Conservation (phyloP, 805 yeast species). For the Kazachstania bromeliacearum region DNA sequence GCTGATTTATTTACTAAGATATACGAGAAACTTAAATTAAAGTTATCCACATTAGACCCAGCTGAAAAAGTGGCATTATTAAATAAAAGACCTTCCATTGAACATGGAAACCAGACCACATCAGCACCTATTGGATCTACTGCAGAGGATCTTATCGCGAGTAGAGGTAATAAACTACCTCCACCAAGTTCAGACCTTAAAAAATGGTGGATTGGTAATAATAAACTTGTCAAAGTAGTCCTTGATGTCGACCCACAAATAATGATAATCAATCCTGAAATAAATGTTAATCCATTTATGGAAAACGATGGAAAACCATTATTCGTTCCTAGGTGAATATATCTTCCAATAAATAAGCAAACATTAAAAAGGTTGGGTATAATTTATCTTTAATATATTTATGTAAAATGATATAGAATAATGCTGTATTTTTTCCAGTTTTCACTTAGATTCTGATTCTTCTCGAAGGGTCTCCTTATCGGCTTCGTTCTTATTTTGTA, state of each 20-base stretch:
- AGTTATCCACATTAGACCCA: constrained; percentile 32
- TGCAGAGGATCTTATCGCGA: neutral
- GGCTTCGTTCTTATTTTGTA: neutral
- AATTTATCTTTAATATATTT: neutral
- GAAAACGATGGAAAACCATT: constrained; percentile 37
- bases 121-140: constrained; percentile 3
- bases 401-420: neutral
- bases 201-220: constrained; percentile 91
- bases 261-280: constrained; percentile 55
- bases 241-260: constrained; percentile 34
- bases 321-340: constrained; percentile 13
- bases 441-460: neutral
- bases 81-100: constrained; percentile 9
- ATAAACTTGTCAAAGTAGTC: constrained; percentile 59
- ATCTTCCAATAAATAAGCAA: no score
- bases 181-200: constrained; percentile 77
- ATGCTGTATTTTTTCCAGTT: neutral
- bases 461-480: no score
- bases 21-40: constrained; percentile 43
- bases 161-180: constrained; percentile 39
- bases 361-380: no score
- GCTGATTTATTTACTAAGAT: constrained; percentile 43
- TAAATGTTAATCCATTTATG: constrained; percentile 66
- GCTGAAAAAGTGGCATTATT: constrained; percentile 47
- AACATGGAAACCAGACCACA: constrained; percentile 10